Evolutionary conservation across 148 eudicot species (phyloP), one percentile per base, ranked within the genome.

Genomic region (Chenopodium formosanum): DNA sequence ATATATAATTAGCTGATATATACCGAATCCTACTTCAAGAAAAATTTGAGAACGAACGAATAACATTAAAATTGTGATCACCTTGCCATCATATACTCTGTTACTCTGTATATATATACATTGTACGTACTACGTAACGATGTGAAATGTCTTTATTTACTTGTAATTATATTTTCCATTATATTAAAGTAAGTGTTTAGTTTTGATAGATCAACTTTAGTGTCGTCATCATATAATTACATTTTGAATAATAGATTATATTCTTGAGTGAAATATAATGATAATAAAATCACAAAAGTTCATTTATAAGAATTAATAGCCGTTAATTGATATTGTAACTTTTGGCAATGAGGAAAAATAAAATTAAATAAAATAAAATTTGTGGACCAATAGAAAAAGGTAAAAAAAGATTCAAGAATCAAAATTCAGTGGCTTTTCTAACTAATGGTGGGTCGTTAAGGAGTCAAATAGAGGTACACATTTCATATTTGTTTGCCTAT

Each of bases 371-470:
- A 14, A 12, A 65, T 20, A 44, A 67, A 23, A 1, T 27, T 0
- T 60, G 70, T 44, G 56, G 73, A 25, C 80, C 32, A 76, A 1
- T 32, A 32, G 48, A 44, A 78, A 44, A 65, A 25, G 32, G 58
- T 7, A 11, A 65, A 66, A 66, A 11, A 37, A 69, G 40, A 52
- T 66, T 70, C 74, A 70, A 31, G 74, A 70, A 31, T 32, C 46
- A 34, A 16, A 17, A 70, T 37, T 19, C 50, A 9, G 25, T 63
- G 78, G 83, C 79, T 75, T 81, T 81, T 65, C 74, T 48, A 65
- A 4, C 2, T 76, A 40, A 52, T 75, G 79, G 79, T 47, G 60
- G 65, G 83, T 31, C 78, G 83, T 7, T 60, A 73, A 48, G 25
- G 63, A 25, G 69, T 50, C 9, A 74, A 74, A 56, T 32, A 19